These are phyloP conservation scores for Brasenia schreberi DNA, from an alignment of 164 flowering plant genomes.

Conservation along the genomic window DNA sequence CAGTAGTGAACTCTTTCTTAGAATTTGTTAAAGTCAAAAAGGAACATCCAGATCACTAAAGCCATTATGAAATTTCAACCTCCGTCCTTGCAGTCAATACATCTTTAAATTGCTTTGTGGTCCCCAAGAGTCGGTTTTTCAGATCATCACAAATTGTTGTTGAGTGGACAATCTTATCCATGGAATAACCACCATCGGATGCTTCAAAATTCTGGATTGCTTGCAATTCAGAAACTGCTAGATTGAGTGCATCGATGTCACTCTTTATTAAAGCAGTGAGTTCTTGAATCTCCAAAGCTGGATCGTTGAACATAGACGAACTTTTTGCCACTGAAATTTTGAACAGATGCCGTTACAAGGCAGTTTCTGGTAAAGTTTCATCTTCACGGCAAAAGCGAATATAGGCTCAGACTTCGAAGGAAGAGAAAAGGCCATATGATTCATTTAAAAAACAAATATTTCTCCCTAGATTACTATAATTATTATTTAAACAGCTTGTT, in stretches of 20 bases:
- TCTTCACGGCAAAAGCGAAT: not conserved
- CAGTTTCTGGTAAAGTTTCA: not conserved
- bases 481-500: too few species aligned
- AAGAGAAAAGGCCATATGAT: too few species aligned
- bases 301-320: slow-evolving; percentile 88
- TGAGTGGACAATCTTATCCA: slow-evolving; percentile 56
- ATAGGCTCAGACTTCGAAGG: too few species aligned
- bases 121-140: slow-evolving; percentile 64
- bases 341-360: not conserved
- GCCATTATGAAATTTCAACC: slow-evolving; percentile 19
- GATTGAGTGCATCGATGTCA: slow-evolving; percentile 57
- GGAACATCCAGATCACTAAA: not conserved
- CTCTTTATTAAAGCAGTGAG: slow-evolving; percentile 58
- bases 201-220: slow-evolving; percentile 48
- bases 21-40: not conserved
- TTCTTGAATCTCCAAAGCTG: slow-evolving; percentile 64
- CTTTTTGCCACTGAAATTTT: slow-evolving; percentile 55
- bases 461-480: too few species aligned
- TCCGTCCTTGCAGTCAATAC: slow-evolving; percentile 69
- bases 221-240: slow-evolving; percentile 60
- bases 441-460: too few species aligned
- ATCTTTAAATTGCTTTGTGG: slow-evolving; percentile 73
- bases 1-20: not conserved
- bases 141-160: slow-evolving; percentile 78
- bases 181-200: slow-evolving; percentile 48